phyloP scores from a whole-genome alignment of 305 asterid species.

The Caryopteris hybrid region DNA sequence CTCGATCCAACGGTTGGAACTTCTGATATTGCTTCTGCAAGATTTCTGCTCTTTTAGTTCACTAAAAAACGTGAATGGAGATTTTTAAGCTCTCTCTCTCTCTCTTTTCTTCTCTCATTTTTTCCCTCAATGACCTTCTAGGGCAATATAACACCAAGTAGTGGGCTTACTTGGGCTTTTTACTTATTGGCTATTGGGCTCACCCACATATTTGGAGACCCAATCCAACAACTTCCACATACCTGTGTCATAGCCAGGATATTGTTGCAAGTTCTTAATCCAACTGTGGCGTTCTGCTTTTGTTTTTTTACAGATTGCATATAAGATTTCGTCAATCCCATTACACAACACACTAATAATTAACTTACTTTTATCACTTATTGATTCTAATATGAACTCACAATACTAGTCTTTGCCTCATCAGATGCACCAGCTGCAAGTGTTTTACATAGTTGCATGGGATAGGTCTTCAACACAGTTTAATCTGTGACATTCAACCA shows the following conservation, averaged over 20 bases:
- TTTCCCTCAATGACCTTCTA: no score
- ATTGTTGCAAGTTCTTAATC: constrained; percentile 87
- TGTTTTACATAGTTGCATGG: constrained; percentile 58
- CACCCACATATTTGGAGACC: no score
- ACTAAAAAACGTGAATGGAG: no score
- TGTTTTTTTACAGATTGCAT: constrained; percentile 62
- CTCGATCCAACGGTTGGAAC: no score
- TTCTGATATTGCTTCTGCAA: no score
- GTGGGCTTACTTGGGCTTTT: no score
- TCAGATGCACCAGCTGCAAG: constrained; percentile 72
- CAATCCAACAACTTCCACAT: no score
- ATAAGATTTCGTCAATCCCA: constrained; percentile 1
- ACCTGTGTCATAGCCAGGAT: constrained; percentile 92
- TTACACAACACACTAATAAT: neutral
- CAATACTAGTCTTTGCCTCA: constrained; percentile 74
- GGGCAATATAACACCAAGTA: no score
- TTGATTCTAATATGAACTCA: constrained; percentile 40
- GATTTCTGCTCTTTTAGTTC: no score
- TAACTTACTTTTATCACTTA: constrained; percentile 6
- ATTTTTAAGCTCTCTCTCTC: no score
- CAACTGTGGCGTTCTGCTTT: constrained; percentile 67
- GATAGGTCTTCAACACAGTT: constrained; percentile 78
- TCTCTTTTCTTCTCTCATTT: no score
- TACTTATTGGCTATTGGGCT: no score
- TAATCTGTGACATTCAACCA: constrained; percentile 47